A percentile compares a stretch with the other conserved stretches of the same genome.
Conservation (phyloP, 2,329 filamentous ascomycete species). For the Ilyonectria robusta region DNA sequence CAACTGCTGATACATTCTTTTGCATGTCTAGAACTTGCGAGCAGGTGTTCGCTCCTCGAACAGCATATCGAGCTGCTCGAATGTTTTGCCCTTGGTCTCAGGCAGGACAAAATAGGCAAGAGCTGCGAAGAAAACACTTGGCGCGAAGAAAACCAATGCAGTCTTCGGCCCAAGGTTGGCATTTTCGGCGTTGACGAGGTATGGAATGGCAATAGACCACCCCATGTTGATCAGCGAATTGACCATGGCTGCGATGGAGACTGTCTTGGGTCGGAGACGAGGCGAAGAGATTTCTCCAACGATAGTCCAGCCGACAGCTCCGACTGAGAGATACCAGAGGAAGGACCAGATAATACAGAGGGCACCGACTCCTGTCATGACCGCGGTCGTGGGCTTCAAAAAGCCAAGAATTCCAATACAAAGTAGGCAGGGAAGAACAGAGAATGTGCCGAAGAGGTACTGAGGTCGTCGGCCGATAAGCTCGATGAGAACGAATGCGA, state of each 20-base stretch:
- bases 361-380: not conserved
- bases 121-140: not conserved
- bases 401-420: conserved; percentile 7
- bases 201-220: conserved; percentile 22
- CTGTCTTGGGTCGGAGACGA: conserved; percentile 24
- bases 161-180: not conserved
- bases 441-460: conserved; percentile 1
- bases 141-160: not conserved
- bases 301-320: conserved; percentile 12
- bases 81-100: conserved; percentile 61
- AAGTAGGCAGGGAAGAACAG: conserved; percentile 1
- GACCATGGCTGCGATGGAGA: conserved; percentile 16
- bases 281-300: conserved; percentile 16
- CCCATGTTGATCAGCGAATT: conserved; percentile 22
- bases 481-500: conserved; percentile 13
- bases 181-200: conserved; percentile 16
- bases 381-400: too few species aligned
- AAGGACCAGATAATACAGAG: conserved; percentile 17
- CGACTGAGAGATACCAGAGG: not conserved
- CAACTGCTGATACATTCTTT: not conserved
- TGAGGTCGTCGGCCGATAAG: conserved; percentile 1
- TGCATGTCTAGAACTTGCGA: conserved; percentile 46
- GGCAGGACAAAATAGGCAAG: conserved; percentile 48
- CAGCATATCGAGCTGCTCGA: conserved; percentile 54
- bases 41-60: conserved; percentile 51